Conservation (phyloP, 176 grass and related monocot genomes). For the Elymus sibiricus region DNA sequence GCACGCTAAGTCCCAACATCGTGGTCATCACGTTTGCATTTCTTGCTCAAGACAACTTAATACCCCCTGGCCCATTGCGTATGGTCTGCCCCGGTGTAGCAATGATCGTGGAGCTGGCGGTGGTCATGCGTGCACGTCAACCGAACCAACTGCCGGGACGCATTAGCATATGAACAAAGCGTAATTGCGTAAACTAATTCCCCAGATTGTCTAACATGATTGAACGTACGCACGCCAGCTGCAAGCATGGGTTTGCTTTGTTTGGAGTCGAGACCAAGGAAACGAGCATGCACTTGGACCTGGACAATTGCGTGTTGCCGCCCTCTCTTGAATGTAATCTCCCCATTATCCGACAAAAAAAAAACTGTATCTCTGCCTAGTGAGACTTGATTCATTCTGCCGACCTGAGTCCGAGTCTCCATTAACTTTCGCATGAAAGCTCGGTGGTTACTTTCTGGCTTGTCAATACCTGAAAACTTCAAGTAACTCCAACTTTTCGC, state of each 20-base stretch:
- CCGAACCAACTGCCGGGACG: neutral
- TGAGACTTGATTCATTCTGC: neutral
- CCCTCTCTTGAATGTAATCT: neutral
- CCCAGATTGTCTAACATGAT: neutral
- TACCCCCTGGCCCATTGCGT: neutral
- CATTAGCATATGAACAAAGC: neutral
- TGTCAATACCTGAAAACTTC: neutral
- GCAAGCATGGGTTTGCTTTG: neutral
- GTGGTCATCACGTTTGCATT: neutral
- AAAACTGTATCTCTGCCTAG: neutral
- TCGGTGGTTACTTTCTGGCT: neutral
- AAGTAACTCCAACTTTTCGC: too few species aligned
- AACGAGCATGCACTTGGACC: neutral
- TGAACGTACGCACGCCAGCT: neutral
- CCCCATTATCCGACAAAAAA: neutral
- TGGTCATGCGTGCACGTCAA: slow-evolving; percentile 5
- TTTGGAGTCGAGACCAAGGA: neutral
- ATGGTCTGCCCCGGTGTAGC: neutral
- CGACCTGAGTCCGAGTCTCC: neutral
- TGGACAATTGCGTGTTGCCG: neutral
- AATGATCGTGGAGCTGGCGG: neutral
- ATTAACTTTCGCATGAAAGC: neutral
- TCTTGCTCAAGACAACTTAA: neutral
- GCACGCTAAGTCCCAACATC: neutral
- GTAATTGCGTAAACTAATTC: neutral